Conservation (phyloP, 495 filamentous ascomycete species). For the Podospora fimiseda region DNA sequence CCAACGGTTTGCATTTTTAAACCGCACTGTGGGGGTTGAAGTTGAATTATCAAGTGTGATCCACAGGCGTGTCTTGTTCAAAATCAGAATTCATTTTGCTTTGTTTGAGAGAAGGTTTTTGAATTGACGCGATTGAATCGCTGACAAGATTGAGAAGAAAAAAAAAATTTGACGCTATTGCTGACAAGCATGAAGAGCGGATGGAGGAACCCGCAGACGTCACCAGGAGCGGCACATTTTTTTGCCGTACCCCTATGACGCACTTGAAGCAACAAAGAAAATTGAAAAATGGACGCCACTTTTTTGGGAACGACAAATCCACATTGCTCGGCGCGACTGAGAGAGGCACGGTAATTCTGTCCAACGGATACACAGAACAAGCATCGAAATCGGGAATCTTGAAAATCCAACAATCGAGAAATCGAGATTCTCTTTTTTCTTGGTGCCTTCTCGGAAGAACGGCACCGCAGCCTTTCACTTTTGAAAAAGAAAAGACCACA, state of each 20-base stretch:
- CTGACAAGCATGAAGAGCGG: background rate
- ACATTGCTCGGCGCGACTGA: background rate
- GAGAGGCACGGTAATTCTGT: background rate
- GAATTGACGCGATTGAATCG: too few relatives aligned
- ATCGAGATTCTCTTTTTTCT: background rate
- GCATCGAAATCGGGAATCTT: too few relatives aligned
- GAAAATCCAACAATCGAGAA: too few relatives aligned
- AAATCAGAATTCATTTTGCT: too few relatives aligned
- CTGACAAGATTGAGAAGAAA: background rate
- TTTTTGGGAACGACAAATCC: background rate
- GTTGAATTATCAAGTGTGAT: too few relatives aligned
- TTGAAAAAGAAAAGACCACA: background rate
- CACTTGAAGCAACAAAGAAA: conserved; percentile 19
- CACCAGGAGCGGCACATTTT: background rate
- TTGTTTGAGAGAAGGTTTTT: too few relatives aligned
- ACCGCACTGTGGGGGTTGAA: conserved; percentile 25
- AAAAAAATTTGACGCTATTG: background rate
- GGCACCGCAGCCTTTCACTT: too few relatives aligned
- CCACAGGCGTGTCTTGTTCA: background rate
- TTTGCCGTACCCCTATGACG: conserved; percentile 28
- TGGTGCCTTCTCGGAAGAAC: background rate
- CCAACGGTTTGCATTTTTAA: conserved; percentile 4
- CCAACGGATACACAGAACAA: too few relatives aligned
- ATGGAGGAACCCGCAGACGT: background rate
- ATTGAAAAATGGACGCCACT: conserved; percentile 15